Conservation (phyloP, 176 grass and related monocot genomes). For the Oryza nivara region DNA sequence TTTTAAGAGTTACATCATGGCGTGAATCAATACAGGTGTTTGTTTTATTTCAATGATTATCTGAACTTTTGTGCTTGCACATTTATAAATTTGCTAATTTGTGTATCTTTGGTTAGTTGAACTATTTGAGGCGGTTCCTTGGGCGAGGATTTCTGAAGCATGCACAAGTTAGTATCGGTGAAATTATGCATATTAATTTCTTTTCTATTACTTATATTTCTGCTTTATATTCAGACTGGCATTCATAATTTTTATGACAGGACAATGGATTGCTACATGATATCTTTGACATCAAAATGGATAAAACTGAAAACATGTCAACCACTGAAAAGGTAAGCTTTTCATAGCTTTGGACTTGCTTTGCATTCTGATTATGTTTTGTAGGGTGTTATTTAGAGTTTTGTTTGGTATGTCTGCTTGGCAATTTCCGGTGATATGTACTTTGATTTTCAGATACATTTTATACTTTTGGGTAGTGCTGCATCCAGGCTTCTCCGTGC, state of each 20-base stretch:
- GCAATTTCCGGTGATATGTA: too few relatives aligned
- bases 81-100: slow-evolving; percentile 36
- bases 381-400: too few relatives aligned
- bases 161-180: slow-evolving; percentile 57
- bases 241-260: slow-evolving; percentile 33
- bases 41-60: background rate
- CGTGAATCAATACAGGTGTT: slow-evolving; percentile 80
- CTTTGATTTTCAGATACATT: too few relatives aligned
- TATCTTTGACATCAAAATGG: slow-evolving; percentile 69
- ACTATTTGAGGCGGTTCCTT: slow-evolving; percentile 79
- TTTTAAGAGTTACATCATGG: slow-evolving; percentile 84
- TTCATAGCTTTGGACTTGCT: too few relatives aligned
- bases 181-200: too few relatives aligned
- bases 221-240: background rate
- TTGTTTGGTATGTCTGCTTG: too few relatives aligned
- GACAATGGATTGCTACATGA: slow-evolving; percentile 85
- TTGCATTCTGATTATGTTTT: background rate
- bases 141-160: slow-evolving; percentile 94
- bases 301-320: slow-evolving; percentile 69
- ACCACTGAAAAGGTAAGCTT: slow-evolving; percentile 62
- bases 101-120: slow-evolving; percentile 52
- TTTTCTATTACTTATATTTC: too few relatives aligned
- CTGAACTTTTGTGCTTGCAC: background rate
- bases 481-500: too few relatives aligned
- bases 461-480: too few relatives aligned